phyloP scores from a whole-genome alignment of 305 asterid genomes.

The Fraxinus greggii region DNA sequence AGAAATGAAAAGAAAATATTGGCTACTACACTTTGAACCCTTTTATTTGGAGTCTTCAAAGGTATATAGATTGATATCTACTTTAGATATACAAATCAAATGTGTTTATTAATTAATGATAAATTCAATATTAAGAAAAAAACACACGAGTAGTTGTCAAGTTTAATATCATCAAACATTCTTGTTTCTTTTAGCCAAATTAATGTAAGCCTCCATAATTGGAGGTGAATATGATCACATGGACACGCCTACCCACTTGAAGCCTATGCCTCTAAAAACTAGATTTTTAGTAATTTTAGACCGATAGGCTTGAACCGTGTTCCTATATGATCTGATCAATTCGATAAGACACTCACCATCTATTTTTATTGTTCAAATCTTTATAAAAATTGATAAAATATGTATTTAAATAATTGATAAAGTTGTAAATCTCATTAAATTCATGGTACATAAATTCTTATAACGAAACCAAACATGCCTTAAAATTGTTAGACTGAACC shows the following conservation, averaged over 20 bases:
- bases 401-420: not conserved
- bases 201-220: slow-evolving; percentile 22
- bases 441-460: not conserved
- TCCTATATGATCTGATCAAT: too few relatives aligned
- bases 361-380: too few relatives aligned
- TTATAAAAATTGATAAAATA: too few relatives aligned
- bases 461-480: not conserved
- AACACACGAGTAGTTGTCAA: slow-evolving; percentile 15
- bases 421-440: too few relatives aligned
- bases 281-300: too few relatives aligned
- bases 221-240: slow-evolving; percentile 13
- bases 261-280: not conserved
- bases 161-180: slow-evolving; percentile 30
- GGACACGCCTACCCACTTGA: slow-evolving; percentile 14
- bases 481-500: not conserved
- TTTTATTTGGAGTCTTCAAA: not conserved
- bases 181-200: slow-evolving; percentile 33
- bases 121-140: not conserved
- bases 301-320: too few relatives aligned
- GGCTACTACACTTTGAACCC: not conserved
- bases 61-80: not conserved
- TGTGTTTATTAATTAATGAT: not conserved
- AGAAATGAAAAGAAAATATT: not conserved
- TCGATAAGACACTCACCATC: too few relatives aligned
- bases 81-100: not conserved